Conservation (phyloP, 2,329 filamentous ascomycete species). For the Atkinsonella hypoxylon region DNA sequence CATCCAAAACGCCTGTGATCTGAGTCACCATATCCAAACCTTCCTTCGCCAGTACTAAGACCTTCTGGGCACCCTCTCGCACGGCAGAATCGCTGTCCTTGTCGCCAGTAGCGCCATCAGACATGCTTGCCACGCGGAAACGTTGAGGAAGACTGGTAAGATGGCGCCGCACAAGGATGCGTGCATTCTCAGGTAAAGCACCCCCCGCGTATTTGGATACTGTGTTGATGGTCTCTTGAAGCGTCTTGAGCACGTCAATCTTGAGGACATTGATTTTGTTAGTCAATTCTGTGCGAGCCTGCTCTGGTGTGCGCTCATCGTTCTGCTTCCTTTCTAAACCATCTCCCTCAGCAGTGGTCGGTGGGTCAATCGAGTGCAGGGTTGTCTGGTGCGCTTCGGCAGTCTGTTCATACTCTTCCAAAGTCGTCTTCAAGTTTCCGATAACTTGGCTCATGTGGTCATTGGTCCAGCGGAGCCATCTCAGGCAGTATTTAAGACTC, state of each 20-base stretch:
- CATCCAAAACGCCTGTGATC: constrained; percentile 76
- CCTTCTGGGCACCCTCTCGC: constrained; percentile 55
- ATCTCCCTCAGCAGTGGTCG: constrained; percentile 1
- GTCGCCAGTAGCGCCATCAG: constrained; percentile 15
- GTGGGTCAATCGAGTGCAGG: constrained; percentile 5
- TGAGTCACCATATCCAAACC: constrained; percentile 90
- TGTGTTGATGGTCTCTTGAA: constrained; percentile 71
- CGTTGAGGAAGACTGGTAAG: constrained; percentile 74
- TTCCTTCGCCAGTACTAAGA: constrained; percentile 77
- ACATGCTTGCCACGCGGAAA: constrained; percentile 60
- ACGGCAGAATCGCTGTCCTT: constrained; percentile 25
- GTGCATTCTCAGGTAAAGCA: constrained; percentile 78
- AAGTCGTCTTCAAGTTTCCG: constrained; percentile 56
- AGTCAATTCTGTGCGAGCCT: constrained; percentile 32
- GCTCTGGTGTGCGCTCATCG: constrained; percentile 13
- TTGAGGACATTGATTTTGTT: constrained; percentile 56
- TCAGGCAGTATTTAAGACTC: constrained; percentile 74
- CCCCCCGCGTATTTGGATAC: constrained; percentile 89
- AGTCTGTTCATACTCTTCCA: constrained; percentile 65
- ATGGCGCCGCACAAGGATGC: constrained; percentile 70
- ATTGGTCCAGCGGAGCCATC: constrained; percentile 71
- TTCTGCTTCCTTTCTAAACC: background rate
- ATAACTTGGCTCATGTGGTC: constrained; percentile 68
- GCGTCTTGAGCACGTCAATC: constrained; percentile 60
- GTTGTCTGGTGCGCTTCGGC: constrained; percentile 3